Evolutionary conservation across 805 yeast species (phyloP).

Genomic region (Candida ascalaphidarum): DNA sequence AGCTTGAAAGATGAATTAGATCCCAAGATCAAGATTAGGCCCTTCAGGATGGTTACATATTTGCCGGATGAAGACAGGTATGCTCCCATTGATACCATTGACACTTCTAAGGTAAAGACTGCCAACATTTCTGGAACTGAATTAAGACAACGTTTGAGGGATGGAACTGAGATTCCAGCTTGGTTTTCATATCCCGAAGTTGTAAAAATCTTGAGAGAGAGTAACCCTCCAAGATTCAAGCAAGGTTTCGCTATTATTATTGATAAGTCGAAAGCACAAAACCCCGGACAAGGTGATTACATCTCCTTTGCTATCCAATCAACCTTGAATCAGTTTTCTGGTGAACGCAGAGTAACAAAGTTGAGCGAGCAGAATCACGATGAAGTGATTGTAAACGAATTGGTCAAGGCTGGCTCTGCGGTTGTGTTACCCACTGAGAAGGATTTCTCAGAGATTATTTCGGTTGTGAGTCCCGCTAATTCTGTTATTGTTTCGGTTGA

Average conservation of each 20-base stretch:
- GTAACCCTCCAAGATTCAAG: conserved; percentile 82
- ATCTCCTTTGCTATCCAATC: conserved; percentile 81
- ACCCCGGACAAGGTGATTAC: conserved; percentile 36
- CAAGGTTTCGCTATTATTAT: conserved; percentile 84
- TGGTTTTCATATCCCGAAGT: conserved; percentile 98
- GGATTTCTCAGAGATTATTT: conserved; percentile 51
- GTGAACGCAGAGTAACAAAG: conserved; percentile 71
- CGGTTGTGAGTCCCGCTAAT: conserved; percentile 46
- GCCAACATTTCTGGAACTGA: conserved; percentile 93
- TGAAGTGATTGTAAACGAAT: conserved; percentile 62
- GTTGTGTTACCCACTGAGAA: conserved; percentile 51
- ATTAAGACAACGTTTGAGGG: conserved; percentile 77
- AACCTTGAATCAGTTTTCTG: conserved; percentile 81
- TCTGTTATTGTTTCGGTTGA: conserved; percentile 33
- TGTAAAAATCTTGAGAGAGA: conserved; percentile 80
- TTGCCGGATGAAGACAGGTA: conserved; percentile 92
- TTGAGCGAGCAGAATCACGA: conserved; percentile 35
- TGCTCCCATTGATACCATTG: conserved; percentile 90
- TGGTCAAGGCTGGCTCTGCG: conserved; percentile 87
- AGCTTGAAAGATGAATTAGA: conserved; percentile 68
- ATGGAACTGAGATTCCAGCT: conserved; percentile 84
- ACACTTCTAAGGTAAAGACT: conserved; percentile 63
- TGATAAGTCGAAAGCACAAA: conserved; percentile 45
- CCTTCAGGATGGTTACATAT: conserved; percentile 95
- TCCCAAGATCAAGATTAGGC: conserved; percentile 69